A percentile compares a stretch with the other conserved stretches of the same genome.
These are phyloP conservation scores for Coemansia interrupta DNA, from an alignment of 192 early-diverging fungal species.

Conservation along the genomic window DNA sequence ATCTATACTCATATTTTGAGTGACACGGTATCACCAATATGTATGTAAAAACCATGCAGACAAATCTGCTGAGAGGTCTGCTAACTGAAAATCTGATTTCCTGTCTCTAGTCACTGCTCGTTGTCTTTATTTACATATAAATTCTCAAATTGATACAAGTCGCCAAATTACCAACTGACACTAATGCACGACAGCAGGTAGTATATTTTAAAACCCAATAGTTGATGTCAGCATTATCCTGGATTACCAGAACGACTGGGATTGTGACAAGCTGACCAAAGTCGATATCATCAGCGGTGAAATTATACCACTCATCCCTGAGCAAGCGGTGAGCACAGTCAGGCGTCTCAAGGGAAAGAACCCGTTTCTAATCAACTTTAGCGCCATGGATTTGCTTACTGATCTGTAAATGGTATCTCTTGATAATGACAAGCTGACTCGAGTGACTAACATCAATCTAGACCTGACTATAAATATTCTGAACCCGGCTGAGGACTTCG, in stretches of 20 bases:
- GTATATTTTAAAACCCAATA: no score
- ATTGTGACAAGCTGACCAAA: constrained; percentile 61
- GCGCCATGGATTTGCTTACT: constrained; percentile 55
- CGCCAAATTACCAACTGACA: no score
- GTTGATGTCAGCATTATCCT: no score
- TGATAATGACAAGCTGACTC: constrained; percentile 26
- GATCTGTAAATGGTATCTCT: constrained; percentile 52
- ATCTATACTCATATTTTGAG: no score
- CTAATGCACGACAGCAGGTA: no score
- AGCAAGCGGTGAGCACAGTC: constrained; percentile 53
- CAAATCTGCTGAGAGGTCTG: no score
- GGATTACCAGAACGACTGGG: constrained; percentile 66
- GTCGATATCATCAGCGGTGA: constrained; percentile 54
- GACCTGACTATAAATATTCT: constrained; percentile 36
- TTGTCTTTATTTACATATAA: no score
- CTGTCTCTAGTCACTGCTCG: no score
- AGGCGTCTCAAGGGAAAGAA: constrained; percentile 33
- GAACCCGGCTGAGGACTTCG: constrained; percentile 61
- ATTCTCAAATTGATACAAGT: no score
- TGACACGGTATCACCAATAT: no score
- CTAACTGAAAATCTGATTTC: no score
- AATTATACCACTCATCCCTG: constrained; percentile 48
- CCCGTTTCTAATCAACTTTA: constrained; percentile 52
- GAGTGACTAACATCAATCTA: constrained; percentile 48
- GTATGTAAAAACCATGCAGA: no score